Base-by-base conservation (phyloP, 129 eudicot species). In the Artemisia annua region DNA sequence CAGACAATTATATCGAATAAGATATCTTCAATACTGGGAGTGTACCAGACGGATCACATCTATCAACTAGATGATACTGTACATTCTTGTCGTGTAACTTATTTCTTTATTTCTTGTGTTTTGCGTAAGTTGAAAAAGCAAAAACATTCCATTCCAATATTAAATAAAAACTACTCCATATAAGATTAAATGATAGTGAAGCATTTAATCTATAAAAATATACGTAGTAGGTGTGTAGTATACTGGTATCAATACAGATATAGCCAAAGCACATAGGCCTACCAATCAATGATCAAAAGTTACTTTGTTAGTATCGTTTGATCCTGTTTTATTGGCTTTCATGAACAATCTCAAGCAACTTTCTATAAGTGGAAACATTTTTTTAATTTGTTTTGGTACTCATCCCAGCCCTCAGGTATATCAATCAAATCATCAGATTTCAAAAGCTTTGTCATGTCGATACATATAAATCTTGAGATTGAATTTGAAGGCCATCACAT, bases 291-390 rank as follows among this genome's bases (percentile, higher is more conserved):
- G 52, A 24, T 58, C 60, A 46, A 76, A 46, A 24, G 74, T 66
- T 43, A 48, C 19, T 1, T 30, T 13, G 2, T 54, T 26, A 10
- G 67, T 22, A 60, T 43, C 11, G 22, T 6, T 66, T 66, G 68
- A 59, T 30, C 70, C 75, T 44, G 46, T 56, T 44, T 75, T 67
- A 14, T 57, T 56, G 74, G 69, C 53, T 75, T 67, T 57, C 53
- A 76, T 67, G 44, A 69, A 50, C 70, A 49, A 59, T 60, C 63
- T 63, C 75, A 76, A 59, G 24, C 75, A 60, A 69, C 81, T 76
- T 76, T 69, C 55, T 18, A 48, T 13, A 76, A 76, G 75, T 60
- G 81, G 81, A 57, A 57, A 57, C 60, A n/a, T 55, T 66, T 75
- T 75, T 67, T 11, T 63, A 28, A 39, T 70, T 4, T 50, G 63